Evolutionary conservation across 805 yeast species (phyloP), one percentile per base, ranked within the genome.

Genomic region (Candida nitratophila): DNA sequence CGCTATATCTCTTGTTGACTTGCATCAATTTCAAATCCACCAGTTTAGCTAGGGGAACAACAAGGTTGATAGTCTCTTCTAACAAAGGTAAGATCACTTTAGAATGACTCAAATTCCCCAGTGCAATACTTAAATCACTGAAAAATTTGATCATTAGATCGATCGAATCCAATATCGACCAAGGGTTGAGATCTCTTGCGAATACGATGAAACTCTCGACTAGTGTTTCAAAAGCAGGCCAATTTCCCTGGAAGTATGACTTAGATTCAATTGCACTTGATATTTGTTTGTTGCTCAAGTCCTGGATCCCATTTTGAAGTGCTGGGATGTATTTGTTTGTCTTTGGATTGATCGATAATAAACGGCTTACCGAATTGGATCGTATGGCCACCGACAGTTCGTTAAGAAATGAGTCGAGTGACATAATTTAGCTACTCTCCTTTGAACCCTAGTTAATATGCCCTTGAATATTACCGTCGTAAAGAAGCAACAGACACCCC

Each of bases 111-210:
- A 62, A 65, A 48, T 77, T 76, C 53, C 65, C 69, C 52, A 78
- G 68, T 4, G 81, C 76, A 9, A 70, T 57, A 2, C 80, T 63
- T 29, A 77, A 51, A 47, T 72, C 72, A 43, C 71, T 74, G 40
- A 73, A 59, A 47, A 64, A 77, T 15, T 59, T 56, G 8, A 78
- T 66, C 48, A 75, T 66, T 37, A 78, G 59, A 55, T 80, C 86
- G 47, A 77, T 77, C 1, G 82, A 76, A 32, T 70, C 70, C 4
- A 77, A 53, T 1, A 67, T 45, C 0, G 84, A 78, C 75, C 76
- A 69, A 0, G 85, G 81, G 50, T 79, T 73, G 39, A 80, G 49
- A 51, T 77, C 78, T 43, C 75, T 63, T 22, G 73, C 61, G 29
- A 71, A 63, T 29, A 58, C 53, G 12, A 80, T 52, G 50, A 74